Base-by-base conservation (phyloP, 345 rosid genomes). In the Aegle marmelos region DNA sequence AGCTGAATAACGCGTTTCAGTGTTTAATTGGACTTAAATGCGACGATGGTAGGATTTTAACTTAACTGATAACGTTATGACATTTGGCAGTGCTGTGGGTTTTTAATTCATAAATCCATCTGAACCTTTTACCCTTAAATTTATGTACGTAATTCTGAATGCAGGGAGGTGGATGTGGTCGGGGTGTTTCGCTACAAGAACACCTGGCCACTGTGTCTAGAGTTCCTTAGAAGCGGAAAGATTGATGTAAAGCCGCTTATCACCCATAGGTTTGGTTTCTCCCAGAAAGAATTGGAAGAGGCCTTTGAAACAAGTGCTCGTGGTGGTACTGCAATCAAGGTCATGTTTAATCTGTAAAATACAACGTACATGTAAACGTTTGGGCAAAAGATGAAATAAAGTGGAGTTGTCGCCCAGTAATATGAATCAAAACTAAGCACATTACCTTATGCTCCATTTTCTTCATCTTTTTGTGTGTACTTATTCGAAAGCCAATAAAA, bases 121-220 rank as follows among this genome's bases (percentile, higher is more conserved):
- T n/a, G 48, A 67, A 33, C 7, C 1, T 24, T 11, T n/a, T 36
- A 7, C 16, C 8, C 19, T 54, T 6, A 11, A 36, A 8, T 13
- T 57, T 14, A 73, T 59, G 33, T 17, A 17, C n/a, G 17, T 74
- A 11, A 19, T 25, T 61, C 9, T 24, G 30, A 75, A 30, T 9
- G 48, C 88, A 94, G 98, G 91, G 98, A 96, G 88, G 91, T 90
- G 48, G 98, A 96, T 82, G 88, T 96, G 76, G 80, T 94, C 2
- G 98, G 98, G 54, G 86, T 90, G 22, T 91, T 91, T 82, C 84
- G 93, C 68, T 94, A 94, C 78, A 89, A 86, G 85, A 92, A 92
- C 86, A 91, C 99, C n/a, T 92, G 95, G 93, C 97, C 98, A 1
- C 77, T 92, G 41, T 94, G 99, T 90, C 79, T 94, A 13, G 91